Conservation (phyloP, 257 asterid genomes). For the Solanum paucissectum region DNA sequence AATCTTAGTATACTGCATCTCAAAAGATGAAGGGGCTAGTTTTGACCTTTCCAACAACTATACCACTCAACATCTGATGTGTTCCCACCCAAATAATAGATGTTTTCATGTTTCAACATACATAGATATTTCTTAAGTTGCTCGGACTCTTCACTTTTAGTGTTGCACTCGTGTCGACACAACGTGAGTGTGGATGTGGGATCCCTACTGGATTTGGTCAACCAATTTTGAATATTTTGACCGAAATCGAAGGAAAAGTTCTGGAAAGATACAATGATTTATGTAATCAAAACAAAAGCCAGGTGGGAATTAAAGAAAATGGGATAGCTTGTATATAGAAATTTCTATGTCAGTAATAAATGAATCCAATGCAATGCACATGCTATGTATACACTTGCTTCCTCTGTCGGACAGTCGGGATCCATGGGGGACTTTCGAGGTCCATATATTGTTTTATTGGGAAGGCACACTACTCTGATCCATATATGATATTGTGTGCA, state of each 20-base stretch:
- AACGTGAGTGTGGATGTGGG: not conserved
- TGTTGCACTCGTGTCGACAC: not conserved
- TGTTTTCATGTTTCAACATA: not conserved
- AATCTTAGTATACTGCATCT: not conserved
- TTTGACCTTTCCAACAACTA: not conserved
- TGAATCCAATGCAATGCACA: not conserved
- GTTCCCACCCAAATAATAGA: not conserved
- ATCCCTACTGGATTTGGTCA: not conserved
- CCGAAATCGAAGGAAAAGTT: not conserved
- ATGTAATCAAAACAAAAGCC: not conserved
- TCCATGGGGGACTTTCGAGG: not conserved
- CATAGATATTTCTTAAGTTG: not conserved
- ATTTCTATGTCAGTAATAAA: not conserved
- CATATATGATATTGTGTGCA: not conserved
- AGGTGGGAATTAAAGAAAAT: not conserved
- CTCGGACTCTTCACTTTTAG: not conserved
- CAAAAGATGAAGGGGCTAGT: not conserved
- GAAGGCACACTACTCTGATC: not conserved
- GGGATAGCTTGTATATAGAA: not conserved
- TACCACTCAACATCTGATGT: not conserved
- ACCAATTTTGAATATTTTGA: not conserved
- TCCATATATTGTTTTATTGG: not conserved
- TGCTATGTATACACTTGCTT: not conserved
- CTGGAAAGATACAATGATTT: not conserved
- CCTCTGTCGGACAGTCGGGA: not conserved